These are phyloP conservation scores for Fusarium ambrosium DNA, from an alignment of 2,329 filamentous ascomycete genomes.

Conservation along the genomic window DNA sequence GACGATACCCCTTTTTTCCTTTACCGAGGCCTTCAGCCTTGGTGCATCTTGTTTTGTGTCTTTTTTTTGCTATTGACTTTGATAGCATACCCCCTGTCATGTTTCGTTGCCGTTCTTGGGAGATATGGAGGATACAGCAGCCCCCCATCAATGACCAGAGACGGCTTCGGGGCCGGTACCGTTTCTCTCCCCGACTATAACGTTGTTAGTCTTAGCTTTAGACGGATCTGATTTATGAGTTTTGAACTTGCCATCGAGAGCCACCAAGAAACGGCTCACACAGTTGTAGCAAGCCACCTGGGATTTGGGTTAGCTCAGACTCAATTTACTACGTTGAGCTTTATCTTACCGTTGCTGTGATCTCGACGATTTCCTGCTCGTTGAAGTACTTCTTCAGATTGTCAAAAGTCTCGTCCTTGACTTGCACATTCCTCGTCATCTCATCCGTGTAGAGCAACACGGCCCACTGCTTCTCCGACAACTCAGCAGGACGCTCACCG, in stretches of 20 bases:
- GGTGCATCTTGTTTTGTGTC: constrained; percentile 24
- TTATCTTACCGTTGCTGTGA: constrained; percentile 76
- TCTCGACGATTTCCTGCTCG: constrained; percentile 83
- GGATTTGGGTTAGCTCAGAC: constrained; percentile 31
- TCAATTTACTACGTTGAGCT: neutral
- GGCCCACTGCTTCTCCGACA: constrained; percentile 74
- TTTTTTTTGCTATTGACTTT: constrained; percentile 6
- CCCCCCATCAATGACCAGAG: constrained; percentile 49
- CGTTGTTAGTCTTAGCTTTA: constrained; percentile 46
- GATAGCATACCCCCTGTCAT: constrained; percentile 7
- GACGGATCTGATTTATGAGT: constrained; percentile 17
- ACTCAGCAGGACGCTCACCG: constrained; percentile 49
- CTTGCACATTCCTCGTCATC: constrained; percentile 82
- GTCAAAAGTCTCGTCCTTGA: constrained; percentile 77
- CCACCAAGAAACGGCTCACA: constrained; percentile 86
- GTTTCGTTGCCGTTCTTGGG: constrained; percentile 19
- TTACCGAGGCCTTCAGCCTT: constrained; percentile 33
- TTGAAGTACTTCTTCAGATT: constrained; percentile 71
- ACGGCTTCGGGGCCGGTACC: constrained; percentile 62
- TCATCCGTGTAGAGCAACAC: constrained; percentile 83
- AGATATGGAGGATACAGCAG: constrained; percentile 8
- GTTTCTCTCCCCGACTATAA: constrained; percentile 70
- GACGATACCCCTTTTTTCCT: constrained; percentile 55
- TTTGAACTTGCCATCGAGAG: constrained; percentile 74
- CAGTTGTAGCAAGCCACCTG: constrained; percentile 83